These are phyloP conservation scores for Magnolia sinica DNA, from an alignment of 164 flowering plant species.

Conservation along the genomic window DNA sequence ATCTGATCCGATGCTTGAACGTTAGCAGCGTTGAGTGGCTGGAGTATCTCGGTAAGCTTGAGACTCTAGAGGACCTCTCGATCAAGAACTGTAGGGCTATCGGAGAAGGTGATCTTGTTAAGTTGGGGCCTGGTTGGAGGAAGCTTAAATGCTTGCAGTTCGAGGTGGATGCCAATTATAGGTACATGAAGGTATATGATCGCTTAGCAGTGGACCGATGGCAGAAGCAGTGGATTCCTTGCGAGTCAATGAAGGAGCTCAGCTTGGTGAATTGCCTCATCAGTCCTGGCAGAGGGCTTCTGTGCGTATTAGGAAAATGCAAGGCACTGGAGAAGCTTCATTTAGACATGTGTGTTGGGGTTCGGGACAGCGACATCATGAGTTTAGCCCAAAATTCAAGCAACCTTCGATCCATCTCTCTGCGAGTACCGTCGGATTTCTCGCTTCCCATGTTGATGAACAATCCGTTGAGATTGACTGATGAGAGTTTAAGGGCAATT, in stretches of 20 bases:
- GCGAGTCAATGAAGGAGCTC: constrained; percentile 68
- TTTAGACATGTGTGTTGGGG: constrained; percentile 77
- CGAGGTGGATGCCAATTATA: constrained; percentile 70
- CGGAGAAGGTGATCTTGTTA: constrained; percentile 75
- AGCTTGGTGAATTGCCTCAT: constrained; percentile 70
- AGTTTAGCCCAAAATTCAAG: constrained; percentile 51
- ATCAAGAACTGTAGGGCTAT: constrained; percentile 76
- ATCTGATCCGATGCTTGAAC: constrained; percentile 70
- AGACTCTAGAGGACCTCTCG: constrained; percentile 55
- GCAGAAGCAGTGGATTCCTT: constrained; percentile 62
- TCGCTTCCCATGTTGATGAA: constrained; percentile 47
- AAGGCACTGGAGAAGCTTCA: constrained; percentile 66
- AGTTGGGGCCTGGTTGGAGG: constrained; percentile 65
- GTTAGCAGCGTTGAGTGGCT: constrained; percentile 76
- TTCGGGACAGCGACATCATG: constrained; percentile 63
- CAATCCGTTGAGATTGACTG: constrained; percentile 59
- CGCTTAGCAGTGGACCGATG: constrained; percentile 58
- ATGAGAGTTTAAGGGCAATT: constrained; percentile 59
- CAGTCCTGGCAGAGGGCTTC: constrained; percentile 73
- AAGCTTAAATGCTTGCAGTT: constrained; percentile 61
- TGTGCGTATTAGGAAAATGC: constrained; percentile 66
- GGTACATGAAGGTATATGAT: constrained; percentile 71
- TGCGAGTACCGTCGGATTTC: constrained; percentile 66
- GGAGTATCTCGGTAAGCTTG: constrained; percentile 68
- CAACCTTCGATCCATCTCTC: constrained; percentile 56